phyloP scores from a whole-genome alignment of 176 grass and related monocot species.

The Triticum dicoccoides region DNA sequence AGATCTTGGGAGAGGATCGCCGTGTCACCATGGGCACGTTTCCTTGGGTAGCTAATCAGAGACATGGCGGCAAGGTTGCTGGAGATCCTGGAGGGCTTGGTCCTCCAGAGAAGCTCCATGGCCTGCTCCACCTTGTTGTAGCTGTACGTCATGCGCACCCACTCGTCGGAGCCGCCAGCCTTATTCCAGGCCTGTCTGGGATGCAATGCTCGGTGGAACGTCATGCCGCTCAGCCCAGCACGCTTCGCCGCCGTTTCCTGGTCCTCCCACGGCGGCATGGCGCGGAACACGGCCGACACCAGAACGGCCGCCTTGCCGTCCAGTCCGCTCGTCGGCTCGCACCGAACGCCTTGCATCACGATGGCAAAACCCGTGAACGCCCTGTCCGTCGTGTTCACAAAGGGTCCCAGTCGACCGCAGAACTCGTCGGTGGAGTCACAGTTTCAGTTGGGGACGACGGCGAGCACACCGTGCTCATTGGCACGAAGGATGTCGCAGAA shows the following conservation, averaged over 20 bases:
- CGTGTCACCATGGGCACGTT: background rate
- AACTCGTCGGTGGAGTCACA: conserved; percentile 45
- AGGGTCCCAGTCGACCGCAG: conserved; percentile 50
- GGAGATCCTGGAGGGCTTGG: conserved; percentile 18
- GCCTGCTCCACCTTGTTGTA: conserved; percentile 48
- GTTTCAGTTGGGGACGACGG: conserved; percentile 42
- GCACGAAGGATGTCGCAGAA: conserved; percentile 43
- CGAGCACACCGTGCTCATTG: background rate
- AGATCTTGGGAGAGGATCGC: conserved; percentile 32
- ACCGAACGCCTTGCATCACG: conserved; percentile 46
- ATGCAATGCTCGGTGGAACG: background rate
- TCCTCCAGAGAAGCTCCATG: conserved; percentile 30
- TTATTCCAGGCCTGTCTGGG: background rate
- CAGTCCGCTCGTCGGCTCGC: conserved; percentile 8
- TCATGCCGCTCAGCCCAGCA: conserved; percentile 22
- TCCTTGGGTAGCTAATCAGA: conserved; percentile 44
- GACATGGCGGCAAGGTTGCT: conserved; percentile 28
- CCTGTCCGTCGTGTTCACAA: conserved; percentile 17
- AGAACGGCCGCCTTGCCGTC: conserved; percentile 7
- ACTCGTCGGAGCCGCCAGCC: background rate
- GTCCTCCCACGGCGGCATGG: conserved; percentile 33
- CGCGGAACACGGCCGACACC: conserved; percentile 51
- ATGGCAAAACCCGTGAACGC: conserved; percentile 24
- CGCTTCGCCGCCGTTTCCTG: conserved; percentile 13
- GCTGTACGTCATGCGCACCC: conserved; percentile 4